A percentile compares a stretch with the other conserved stretches of the same genome.
These are phyloP conservation scores for Pleurotus pulmonarius DNA, from an alignment of 768 basidiomycete genomes.

Conservation along the genomic window DNA sequence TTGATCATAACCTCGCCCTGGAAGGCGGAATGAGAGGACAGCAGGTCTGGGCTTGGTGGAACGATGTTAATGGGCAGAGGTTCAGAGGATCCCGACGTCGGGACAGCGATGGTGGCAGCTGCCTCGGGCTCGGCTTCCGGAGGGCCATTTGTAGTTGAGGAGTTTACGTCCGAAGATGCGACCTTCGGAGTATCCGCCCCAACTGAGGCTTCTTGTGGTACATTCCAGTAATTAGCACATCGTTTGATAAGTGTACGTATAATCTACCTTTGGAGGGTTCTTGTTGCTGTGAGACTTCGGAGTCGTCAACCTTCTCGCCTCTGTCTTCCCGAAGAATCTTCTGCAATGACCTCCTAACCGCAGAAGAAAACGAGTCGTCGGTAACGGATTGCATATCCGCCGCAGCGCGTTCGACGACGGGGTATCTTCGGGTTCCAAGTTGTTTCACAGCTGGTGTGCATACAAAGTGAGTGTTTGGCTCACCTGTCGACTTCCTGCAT, in stretches of 20 bases:
- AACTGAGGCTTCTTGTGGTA: neutral
- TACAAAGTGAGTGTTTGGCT: constrained; percentile 8
- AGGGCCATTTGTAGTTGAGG: neutral
- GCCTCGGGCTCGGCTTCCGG: neutral
- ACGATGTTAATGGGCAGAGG: neutral
- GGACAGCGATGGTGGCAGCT: neutral
- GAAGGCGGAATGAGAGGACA: too few species aligned
- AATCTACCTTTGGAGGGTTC: neutral
- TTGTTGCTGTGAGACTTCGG: neutral
- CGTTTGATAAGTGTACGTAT: neutral
- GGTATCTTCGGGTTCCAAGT: constrained; percentile 41
- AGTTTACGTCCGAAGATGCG: neutral
- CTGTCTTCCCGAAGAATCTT: constrained; percentile 42
- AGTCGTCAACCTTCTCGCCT: constrained; percentile 12
- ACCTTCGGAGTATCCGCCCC: neutral
- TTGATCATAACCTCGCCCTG: too few species aligned
- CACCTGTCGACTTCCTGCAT: constrained; percentile 73
- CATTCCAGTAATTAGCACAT: too few species aligned
- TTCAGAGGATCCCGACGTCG: neutral
- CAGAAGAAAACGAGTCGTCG: constrained; percentile 41
- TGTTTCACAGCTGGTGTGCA: neutral
- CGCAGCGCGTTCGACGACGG: constrained; percentile 62
- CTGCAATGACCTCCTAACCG: constrained; percentile 37
- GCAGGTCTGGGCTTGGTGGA: neutral
- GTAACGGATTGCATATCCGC: constrained; percentile 44